phyloP scores from a whole-genome alignment of 2,329 filamentous ascomycete genomes.

The Colletotrichum sp. region DNA sequence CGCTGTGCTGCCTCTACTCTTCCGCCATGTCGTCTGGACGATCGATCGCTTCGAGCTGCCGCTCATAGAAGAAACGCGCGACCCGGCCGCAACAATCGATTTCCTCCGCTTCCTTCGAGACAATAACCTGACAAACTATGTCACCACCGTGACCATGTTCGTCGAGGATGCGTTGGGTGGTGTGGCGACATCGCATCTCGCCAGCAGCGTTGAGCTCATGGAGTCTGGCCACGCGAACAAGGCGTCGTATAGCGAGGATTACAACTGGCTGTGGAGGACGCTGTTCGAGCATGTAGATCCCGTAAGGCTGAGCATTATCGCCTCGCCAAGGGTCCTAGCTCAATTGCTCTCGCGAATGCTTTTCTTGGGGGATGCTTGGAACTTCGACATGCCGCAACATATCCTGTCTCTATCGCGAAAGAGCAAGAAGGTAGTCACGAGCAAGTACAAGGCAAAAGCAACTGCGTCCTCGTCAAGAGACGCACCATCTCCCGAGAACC shows the following conservation, averaged over 20 bases:
- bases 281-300: slow-evolving; percentile 61
- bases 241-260: slow-evolving; percentile 25
- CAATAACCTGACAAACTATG: slow-evolving; percentile 41
- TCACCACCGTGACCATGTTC: slow-evolving; percentile 46
- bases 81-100: slow-evolving; percentile 30
- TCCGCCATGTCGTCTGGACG: slow-evolving; percentile 56
- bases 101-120: slow-evolving; percentile 43
- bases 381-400: slow-evolving; percentile 68
- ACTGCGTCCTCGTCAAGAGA: background rate
- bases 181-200: background rate
- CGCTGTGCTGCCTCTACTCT: slow-evolving; percentile 59
- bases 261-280: slow-evolving; percentile 59
- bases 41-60: slow-evolving; percentile 35
- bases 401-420: slow-evolving; percentile 54
- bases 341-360: slow-evolving; percentile 63
- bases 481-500: background rate
- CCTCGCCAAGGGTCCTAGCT: slow-evolving; percentile 67
- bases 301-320: slow-evolving; percentile 58
- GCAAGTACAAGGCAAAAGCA: background rate
- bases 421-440: background rate
- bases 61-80: slow-evolving; percentile 25
- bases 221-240: slow-evolving; percentile 9
- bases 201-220: slow-evolving; percentile 10
- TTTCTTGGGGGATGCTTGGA: slow-evolving; percentile 64
- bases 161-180: slow-evolving; percentile 27